phyloP scores from a whole-genome alignment of 176 grass and related monocot genomes.

The Bolboschoenus planiculmis region DNA sequence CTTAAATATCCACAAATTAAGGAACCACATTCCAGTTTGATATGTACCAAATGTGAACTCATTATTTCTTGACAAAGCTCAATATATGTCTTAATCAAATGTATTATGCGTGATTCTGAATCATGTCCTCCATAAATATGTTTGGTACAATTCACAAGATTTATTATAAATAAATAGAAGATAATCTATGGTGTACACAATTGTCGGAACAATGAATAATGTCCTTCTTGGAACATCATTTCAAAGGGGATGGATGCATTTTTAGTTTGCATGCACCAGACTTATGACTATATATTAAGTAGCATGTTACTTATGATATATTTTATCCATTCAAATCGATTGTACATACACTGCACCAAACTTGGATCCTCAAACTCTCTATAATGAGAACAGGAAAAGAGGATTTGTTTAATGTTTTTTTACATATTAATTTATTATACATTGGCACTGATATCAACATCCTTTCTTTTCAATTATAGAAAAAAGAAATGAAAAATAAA shows the following conservation, averaged over 20 bases:
- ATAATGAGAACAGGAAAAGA: background rate
- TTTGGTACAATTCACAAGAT: too few species aligned
- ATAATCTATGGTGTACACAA: background rate
- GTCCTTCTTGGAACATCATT: background rate
- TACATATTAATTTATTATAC: background rate
- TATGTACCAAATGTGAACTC: too few species aligned
- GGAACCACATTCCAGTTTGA: too few species aligned
- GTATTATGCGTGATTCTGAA: too few species aligned
- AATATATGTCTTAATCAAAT: too few species aligned
- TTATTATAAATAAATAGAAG: background rate
- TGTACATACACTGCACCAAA: background rate
- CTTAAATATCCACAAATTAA: too few species aligned
- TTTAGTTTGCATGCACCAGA: background rate
- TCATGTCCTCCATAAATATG: too few species aligned
- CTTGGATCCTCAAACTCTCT: background rate
- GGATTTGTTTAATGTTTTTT: background rate
- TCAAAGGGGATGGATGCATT: background rate
- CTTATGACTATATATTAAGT: background rate
- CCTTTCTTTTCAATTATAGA: background rate
- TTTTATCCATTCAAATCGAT: background rate
- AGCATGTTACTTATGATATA: background rate
- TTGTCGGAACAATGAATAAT: background rate
- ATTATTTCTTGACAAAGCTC: too few species aligned
- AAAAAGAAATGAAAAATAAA: background rate
- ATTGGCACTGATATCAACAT: background rate